Conservation (phyloP, 2,329 filamentous ascomycete genomes). For the Aspergillus sojae region DNA sequence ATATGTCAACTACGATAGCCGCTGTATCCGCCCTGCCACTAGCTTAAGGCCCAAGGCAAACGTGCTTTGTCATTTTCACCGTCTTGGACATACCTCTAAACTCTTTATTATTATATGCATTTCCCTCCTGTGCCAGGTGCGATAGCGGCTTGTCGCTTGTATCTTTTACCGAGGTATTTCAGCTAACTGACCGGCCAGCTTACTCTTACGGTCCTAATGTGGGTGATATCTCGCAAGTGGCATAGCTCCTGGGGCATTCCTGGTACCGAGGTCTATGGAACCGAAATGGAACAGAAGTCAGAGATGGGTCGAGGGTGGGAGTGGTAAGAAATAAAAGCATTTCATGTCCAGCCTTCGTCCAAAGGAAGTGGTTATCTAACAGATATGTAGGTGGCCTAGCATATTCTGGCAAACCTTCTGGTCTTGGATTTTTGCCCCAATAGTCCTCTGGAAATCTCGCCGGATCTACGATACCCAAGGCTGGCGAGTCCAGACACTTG, state of each 20-base stretch:
- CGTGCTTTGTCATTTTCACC: constrained; percentile 25
- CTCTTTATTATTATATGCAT: constrained; percentile 48
- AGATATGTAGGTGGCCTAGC: constrained; percentile 18
- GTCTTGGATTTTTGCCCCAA: constrained; percentile 24
- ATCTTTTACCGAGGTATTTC: no score
- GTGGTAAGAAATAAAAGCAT: constrained; percentile 49
- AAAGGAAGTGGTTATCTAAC: not conserved
- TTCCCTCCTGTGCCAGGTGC: constrained; percentile 31
- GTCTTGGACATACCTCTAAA: constrained; percentile 28
- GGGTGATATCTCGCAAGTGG: constrained; percentile 66
- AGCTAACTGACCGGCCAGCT: constrained; percentile 58
- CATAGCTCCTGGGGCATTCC: constrained; percentile 52
- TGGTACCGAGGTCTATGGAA: constrained; percentile 58
- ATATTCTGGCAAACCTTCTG: constrained; percentile 37
- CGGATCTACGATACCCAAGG: constrained; percentile 66
- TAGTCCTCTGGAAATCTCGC: constrained; percentile 63
- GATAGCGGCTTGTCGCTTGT: no score
- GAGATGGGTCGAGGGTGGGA: constrained; percentile 60
- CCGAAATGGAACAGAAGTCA: constrained; percentile 45
- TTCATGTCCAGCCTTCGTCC: not conserved
- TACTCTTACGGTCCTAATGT: constrained; percentile 61
- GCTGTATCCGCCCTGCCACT: constrained; percentile 5
- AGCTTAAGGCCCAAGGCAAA: constrained; percentile 12
- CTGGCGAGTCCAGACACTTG: constrained; percentile 66
- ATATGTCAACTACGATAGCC: constrained; percentile 35